Base-by-base conservation (phyloP, 2,329 filamentous ascomycete species). In the Beauveria bassiana region DNA sequence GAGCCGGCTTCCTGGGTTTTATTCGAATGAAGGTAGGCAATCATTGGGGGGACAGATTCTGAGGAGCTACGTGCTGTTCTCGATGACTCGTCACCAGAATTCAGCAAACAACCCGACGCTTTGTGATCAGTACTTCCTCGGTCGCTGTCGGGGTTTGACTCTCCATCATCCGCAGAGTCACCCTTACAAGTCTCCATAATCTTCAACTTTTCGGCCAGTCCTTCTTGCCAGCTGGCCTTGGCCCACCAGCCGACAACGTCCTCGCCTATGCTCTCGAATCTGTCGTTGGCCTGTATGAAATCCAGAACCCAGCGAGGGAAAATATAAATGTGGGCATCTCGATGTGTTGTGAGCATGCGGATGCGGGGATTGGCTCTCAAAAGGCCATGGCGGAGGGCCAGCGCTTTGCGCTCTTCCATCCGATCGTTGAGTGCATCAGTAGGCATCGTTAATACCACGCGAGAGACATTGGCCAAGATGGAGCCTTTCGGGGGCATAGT, bases 171-270 rank as follows among this genome's bases (percentile, higher is more conserved):
- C 16, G 74, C 73, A 1, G 74, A 70, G 9, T 72, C 58, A 72
- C 71, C 70, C 18, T 71, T 69, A 16, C 82, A 79, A 4, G 93
- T 82, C 50, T 87, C 80, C 55, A 83, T 78, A 58, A 96, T 77
- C 1, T 86, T 84, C 8, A 98, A 80, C 73, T 96, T 97, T 57
- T 89, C 85, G 0, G 84, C 85, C 3, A 97, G 78, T 0, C 91
- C 90, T 3, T 83, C 79, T 73, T 98, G 93, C 95, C 95, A 99
- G 60, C 87, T 86, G 1, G 93, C 86, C 73, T 98, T 98, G 40
- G 93, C 91, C 92, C 93, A 96, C 89, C 91, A 96, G 7, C 93
- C 92, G 18, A 98, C 79, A 6, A 97, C 86, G 69, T 98, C 93
- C 72, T 98, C 93, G 38, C 89, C 90, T 53, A 99, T 86, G 61